Base-by-base conservation (phyloP, 1,139 yeast genomes). In the Yamadazyma atlantica region DNA sequence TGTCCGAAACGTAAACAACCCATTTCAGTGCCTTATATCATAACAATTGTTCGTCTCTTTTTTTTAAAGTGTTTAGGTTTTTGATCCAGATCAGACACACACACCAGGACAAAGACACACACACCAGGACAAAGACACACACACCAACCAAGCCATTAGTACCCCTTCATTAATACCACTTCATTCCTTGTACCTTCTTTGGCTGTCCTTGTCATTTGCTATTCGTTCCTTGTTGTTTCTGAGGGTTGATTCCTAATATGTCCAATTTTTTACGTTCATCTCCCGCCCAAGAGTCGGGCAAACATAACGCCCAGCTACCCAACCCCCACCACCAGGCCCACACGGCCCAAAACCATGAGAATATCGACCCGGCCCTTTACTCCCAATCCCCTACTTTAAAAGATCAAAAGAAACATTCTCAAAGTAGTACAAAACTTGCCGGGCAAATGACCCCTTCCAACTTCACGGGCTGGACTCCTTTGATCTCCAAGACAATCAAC, bases 381-480 rank as follows among this genome's bases (percentile, higher is more conserved):
- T 31, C 52, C 50, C 42, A 48, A 13, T 37, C 50, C 7, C 47
- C 54, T 2, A 15, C 34, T 12, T 29, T 30, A 12, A 35, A 38
- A 18, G 49, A 44, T 8, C 46, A 47, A n/a, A 46, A 42, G 35
- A 30, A 40, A 17, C 35, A 33, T 11, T 22, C 36, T 11, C n/a
- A 16, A 15, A 28, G 21, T 16, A 13, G 30, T 28, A 34, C 15
- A 19, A 41, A 35, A 24, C 26, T 33, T 29, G 30, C 38, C 39
- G 48, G 34, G 34, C 38, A 24, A 34, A 45, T 51, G 19, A 62
- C 67, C 4, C 64, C 67, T 1, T 60, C 61, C 3, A 54, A 53
- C 36, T 48, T 64, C 37, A 53, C 69, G 2, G 73, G 74, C 1
- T 70, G 75, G 75, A 69, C 76, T 4, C 76, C 76, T 3, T 51